Evolutionary conservation across 208 protist genomes (phyloP).

Genomic region (Eutreptiella sp.): DNA sequence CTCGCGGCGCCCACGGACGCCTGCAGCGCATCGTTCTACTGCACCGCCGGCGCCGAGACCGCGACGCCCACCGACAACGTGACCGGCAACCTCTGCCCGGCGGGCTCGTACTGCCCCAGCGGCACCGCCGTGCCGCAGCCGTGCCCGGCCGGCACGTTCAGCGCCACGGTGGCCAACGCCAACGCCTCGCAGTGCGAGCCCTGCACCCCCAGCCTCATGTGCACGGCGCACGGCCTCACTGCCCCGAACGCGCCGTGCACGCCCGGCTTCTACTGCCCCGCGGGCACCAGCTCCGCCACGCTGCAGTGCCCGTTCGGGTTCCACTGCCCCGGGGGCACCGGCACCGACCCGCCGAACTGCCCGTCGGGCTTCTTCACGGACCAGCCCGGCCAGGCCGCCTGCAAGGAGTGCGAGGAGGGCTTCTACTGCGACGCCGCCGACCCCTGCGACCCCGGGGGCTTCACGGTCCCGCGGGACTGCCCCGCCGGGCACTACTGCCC

Average conservation of each 20-base stretch:
- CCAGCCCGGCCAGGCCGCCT: slow-evolving; percentile 16
- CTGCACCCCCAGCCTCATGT: slow-evolving; percentile 28
- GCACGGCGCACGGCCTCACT: background rate
- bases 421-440: background rate
- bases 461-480: slow-evolving; percentile 3
- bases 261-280: slow-evolving; percentile 40
- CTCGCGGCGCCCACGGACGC: slow-evolving; percentile 16
- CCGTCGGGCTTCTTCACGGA: slow-evolving; percentile 19
- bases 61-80: slow-evolving; percentile 6
- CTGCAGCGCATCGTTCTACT: slow-evolving; percentile 35
- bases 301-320: slow-evolving; percentile 23
- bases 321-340: slow-evolving; percentile 35
- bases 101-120: slow-evolving; percentile 38
- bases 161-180: background rate
- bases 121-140: slow-evolving; percentile 19
- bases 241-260: slow-evolving; percentile 31
- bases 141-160: slow-evolving; percentile 14
- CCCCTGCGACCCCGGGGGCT: background rate
- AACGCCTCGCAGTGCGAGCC: slow-evolving; percentile 17
- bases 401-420: slow-evolving; percentile 13
- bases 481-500: slow-evolving; percentile 39
- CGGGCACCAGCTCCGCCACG: slow-evolving; percentile 5
- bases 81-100: slow-evolving; percentile 24
- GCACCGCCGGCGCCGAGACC: slow-evolving; percentile 13
- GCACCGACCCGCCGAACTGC: slow-evolving; percentile 12